These are phyloP conservation scores for Ceratocystis cubensis DNA, from an alignment of 2,329 filamentous ascomycete species.

Conservation along the genomic window DNA sequence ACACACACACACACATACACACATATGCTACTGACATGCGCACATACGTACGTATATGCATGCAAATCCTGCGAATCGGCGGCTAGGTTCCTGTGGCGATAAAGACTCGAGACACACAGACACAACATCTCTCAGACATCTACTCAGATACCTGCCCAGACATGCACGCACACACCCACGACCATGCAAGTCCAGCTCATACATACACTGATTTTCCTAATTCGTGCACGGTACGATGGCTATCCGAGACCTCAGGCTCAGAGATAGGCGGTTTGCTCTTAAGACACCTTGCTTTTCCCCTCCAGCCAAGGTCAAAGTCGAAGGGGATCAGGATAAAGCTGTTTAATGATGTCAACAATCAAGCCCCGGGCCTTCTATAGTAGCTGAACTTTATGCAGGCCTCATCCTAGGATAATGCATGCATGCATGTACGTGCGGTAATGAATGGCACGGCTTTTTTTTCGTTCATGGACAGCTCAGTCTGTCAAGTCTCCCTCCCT, in stretches of 20 bases:
- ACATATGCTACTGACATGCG: not conserved
- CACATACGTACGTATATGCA: not conserved
- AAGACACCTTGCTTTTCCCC: not conserved
- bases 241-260: not conserved
- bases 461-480: no score
- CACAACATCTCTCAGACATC: no score
- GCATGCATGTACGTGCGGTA: not conserved
- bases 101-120: not conserved
- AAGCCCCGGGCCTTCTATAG: not conserved
- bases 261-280: not conserved
- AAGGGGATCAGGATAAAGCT: not conserved
- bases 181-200: conserved; percentile 3
- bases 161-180: not conserved
- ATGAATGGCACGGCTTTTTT: not conserved
- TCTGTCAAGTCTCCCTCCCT: no score
- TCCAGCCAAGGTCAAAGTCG: not conserved
- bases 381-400: conserved; percentile 14
- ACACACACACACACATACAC: no score
- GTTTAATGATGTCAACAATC: conserved; percentile 8
- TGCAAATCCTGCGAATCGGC: not conserved
- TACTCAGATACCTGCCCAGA: no score
- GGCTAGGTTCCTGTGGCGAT: not conserved
- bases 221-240: not conserved
- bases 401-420: not conserved
- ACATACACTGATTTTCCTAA: not conserved